These are phyloP conservation scores for Asterella californica DNA, from an alignment of 225 moss, liverwort and hornwort genomes.

Conservation along the genomic window DNA sequence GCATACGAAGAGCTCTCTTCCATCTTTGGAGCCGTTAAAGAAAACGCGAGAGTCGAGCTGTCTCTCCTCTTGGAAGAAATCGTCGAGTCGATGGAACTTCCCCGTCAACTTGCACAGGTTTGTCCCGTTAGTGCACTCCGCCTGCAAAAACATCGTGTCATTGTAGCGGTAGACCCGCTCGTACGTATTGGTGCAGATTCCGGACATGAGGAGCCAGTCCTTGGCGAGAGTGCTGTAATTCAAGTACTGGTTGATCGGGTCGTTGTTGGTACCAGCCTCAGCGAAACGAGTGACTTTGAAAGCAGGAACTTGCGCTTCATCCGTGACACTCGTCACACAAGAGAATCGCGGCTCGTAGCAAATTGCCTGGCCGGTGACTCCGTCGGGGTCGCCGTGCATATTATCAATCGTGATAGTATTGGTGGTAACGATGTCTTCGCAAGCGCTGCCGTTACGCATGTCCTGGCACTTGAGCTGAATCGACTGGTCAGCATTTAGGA, in stretches of 20 bases:
- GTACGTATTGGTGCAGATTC: not conserved
- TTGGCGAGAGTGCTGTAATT: not conserved
- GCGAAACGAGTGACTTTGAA: not conserved
- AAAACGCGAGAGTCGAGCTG: not conserved
- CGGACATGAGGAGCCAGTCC: not conserved
- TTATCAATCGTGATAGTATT: not conserved
- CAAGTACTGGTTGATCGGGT: not conserved
- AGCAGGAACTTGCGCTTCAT: not conserved
- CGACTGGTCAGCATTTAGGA: not conserved
- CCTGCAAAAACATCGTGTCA: not conserved
- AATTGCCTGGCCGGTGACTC: not conserved
- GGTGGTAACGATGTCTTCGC: not conserved
- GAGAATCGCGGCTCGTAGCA: not conserved
- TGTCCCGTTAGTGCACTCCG: not conserved
- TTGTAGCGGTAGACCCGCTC: not conserved
- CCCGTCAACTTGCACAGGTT: conserved; percentile 7
- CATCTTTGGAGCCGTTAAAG: not conserved
- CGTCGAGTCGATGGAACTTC: not conserved
- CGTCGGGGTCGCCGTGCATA: not conserved
- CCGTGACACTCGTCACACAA: not conserved
- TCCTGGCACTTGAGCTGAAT: not conserved
- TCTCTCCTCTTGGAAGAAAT: not conserved
- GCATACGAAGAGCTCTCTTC: conserved; percentile 2
- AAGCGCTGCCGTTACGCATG: not conserved
- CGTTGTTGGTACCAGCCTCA: too few relatives aligned